These are phyloP conservation scores for Cladobotryum mycophilum DNA, from an alignment of 2,329 filamentous ascomycete genomes.

Conservation along the genomic window DNA sequence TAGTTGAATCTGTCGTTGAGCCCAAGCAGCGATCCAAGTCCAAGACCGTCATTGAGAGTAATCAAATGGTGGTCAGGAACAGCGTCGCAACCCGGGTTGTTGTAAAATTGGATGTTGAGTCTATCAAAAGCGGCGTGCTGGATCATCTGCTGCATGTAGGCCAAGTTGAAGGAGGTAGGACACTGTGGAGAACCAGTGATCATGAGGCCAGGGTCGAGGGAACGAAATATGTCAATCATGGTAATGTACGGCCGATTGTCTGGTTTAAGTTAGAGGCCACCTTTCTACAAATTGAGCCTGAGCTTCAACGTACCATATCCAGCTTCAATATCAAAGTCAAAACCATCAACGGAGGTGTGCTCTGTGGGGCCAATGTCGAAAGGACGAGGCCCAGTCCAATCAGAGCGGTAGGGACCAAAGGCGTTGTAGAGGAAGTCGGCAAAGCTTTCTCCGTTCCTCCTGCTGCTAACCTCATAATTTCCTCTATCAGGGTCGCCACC, in stretches of 20 bases:
- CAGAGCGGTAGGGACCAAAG: conserved; percentile 31
- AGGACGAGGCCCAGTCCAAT: conserved; percentile 31
- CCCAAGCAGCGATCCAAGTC: neutral
- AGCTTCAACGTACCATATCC: conserved; percentile 22
- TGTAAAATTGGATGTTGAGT: conserved; percentile 45
- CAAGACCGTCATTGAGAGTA: neutral
- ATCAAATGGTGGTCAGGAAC: conserved; percentile 20
- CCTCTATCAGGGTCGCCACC: conserved; percentile 28
- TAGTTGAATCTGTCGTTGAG: conserved; percentile 36
- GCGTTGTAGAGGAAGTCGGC: conserved; percentile 33
- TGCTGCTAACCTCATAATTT: conserved; percentile 29
- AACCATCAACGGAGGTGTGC: conserved; percentile 32
- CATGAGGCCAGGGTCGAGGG: conserved; percentile 24
- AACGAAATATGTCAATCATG: conserved; percentile 32
- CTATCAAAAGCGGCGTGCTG: conserved; percentile 35
- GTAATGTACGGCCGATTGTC: conserved; percentile 32
- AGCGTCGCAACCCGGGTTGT: conserved; percentile 36
- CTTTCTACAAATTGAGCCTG: neutral
- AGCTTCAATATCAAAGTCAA: conserved; percentile 37
- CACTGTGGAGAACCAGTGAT: conserved; percentile 43
- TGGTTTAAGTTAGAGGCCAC: conserved; percentile 8
- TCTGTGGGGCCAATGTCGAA: conserved; percentile 27
- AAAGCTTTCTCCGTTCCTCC: conserved; percentile 28
- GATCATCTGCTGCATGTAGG: conserved; percentile 33
- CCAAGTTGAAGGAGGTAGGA: conserved; percentile 22